phyloP scores from a whole-genome alignment of 345 rosid species.

The Cardiospermum halicacabum region DNA sequence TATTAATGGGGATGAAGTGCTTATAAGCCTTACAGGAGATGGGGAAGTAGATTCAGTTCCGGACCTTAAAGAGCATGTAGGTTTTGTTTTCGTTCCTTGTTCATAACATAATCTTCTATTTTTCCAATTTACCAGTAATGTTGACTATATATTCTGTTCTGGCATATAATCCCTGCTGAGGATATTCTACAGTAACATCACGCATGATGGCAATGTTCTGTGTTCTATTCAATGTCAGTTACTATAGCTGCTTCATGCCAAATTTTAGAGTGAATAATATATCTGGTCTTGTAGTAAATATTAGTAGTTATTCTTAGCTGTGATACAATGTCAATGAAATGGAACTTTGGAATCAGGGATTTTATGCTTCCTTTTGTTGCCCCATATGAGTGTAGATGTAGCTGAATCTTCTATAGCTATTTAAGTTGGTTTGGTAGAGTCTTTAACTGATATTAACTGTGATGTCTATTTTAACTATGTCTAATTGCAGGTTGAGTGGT shows the following conservation, averaged over 20 bases:
- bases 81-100: neutral
- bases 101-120: slow-evolving; percentile 1
- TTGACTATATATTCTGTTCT: neutral
- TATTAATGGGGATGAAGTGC: slow-evolving; percentile 64
- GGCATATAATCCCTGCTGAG: neutral
- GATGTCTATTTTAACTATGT: neutral
- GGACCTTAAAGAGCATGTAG: slow-evolving; percentile 92
- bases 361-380: neutral
- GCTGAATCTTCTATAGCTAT: neutral
- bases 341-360: neutral
- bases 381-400: neutral
- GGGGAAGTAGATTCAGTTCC: slow-evolving; percentile 66
- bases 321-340: neutral
- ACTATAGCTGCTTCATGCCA: neutral
- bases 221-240: too few relatives aligned
- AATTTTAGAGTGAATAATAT: neutral
- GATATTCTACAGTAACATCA: neutral
- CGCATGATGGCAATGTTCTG: neutral
- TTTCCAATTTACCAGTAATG: neutral
- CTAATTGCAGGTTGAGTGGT: slow-evolving; percentile 68
- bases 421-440: slow-evolving; percentile 2
- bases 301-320: too few relatives aligned
- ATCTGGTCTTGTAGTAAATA: neutral
- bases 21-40: slow-evolving; percentile 66
- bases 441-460: neutral